Evolutionary conservation across 2,329 filamentous ascomycete species (phyloP).

Genomic region (Sporothrix variecibatus): DNA sequence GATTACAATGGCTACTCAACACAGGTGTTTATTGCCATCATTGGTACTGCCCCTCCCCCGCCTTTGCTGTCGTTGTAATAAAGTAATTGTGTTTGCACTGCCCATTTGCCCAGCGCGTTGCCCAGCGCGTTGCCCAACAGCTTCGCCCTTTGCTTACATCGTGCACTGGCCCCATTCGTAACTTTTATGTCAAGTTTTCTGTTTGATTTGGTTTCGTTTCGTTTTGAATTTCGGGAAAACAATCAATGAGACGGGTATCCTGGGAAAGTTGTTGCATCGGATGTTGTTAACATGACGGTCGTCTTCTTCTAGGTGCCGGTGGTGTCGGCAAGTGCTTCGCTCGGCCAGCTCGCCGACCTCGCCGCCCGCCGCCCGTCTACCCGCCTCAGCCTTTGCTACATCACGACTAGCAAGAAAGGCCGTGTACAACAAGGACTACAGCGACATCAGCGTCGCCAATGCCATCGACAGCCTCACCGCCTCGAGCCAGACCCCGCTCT

Average conservation of each 20-base stretch:
- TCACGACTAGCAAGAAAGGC: conserved; percentile 86
- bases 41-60: conserved; percentile 42
- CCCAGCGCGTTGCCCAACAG: not conserved
- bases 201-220: not conserved
- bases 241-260: not conserved
- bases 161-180: not conserved
- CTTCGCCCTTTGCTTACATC: not conserved
- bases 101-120: not conserved
- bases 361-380: conserved; percentile 66
- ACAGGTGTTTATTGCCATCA: conserved; percentile 56
- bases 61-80: not conserved
- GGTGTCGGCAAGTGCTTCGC: conserved; percentile 92
- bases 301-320: conserved; percentile 66
- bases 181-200: not conserved
- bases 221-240: not conserved
- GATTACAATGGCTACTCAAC: conserved; percentile 45
- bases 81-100: not conserved
- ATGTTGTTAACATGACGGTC: not conserved
- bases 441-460: conserved; percentile 50
- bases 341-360: conserved; percentile 74
- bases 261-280: not conserved
- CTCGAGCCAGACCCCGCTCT: conserved; percentile 65
- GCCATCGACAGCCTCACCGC: conserved; percentile 62
- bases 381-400: conserved; percentile 77
- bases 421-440: conserved; percentile 73